Evolutionary conservation across 768 basidiomycete species (phyloP), one percentile per base, ranked within the genome.

Genomic region (Aureoboletus auriporus): DNA sequence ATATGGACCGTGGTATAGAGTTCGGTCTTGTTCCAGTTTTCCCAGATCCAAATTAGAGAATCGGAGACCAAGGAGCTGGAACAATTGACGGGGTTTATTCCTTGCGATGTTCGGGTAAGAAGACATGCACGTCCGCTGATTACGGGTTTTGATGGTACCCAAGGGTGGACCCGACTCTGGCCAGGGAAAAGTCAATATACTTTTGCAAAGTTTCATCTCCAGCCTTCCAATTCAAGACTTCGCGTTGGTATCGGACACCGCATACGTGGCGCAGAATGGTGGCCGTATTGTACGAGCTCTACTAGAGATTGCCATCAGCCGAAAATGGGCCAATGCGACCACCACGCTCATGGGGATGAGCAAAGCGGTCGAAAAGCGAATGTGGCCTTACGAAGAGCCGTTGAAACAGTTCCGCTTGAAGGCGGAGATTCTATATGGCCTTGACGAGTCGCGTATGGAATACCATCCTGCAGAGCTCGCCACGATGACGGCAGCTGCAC

Each of bases 351-450:
- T 93, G 76, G 84, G 84, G 4, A 79, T 99, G 69, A 91, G 92
- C 73, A 98, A 98, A 66, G 89, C 92, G 4, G 78, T 95, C 46
- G 91, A 95, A 66, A 88, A 87, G 62, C 81, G 90, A 23, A 69
- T 96, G 58, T 99, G 96, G 96, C 90, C 94, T 2, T 97, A 85
- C 64, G 88, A 93, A 39, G 89, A 98, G 50, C 95, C 93, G 4
- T 71, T 99, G 29, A 80, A 72, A 54, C 93, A 97, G 60, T 89
- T 87, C 59, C 69, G 76, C 29, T 77, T 98, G 17, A 89, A 86
- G 54, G 65, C 70, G 26, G 91, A 95, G 37, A 78, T 92, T 8
- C 61, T 96, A 42, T 80, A 89, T 69, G 85, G 81, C 47, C 73
- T 98, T 26, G 76, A 85, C 57, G 76, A 74, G 51, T 93, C 86